Base-by-base conservation (phyloP, 2,329 filamentous ascomycete genomes). In the Immersiporthe knoxdaviesiana region DNA sequence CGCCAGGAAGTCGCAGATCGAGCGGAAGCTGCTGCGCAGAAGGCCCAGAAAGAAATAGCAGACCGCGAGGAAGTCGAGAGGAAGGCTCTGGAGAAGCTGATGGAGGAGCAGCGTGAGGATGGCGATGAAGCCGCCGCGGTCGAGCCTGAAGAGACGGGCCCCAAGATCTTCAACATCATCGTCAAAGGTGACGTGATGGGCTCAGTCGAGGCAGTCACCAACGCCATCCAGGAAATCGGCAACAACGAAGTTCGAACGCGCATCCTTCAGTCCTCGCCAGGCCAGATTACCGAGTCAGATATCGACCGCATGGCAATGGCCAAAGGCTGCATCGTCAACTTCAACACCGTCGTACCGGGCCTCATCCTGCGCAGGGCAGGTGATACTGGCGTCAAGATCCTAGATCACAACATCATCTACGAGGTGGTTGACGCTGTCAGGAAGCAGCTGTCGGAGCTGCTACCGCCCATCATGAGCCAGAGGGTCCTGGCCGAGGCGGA, bases 101-200 rank as follows among this genome's bases (percentile, higher is more conserved):
- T 78, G 47, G 78, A 79, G 47, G 75, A 76, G 39, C 77, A 78
- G 6, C 75, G 73, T 30, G 76, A 76, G 35, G 75, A 76, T 39
- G 82, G 80, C 60, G 82, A 79, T 62, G 75, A 77, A 2, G 75
- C 78, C 1, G 74, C 74, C 2, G 80, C 78, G 11, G 80, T 81
- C 35, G 52, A 60, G 30, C 39, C 52, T 39, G 62, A 50, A 69
- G 74, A 76, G 18, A 74, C 78, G 44, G 82, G 84, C 11, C 79
- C 85, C 10, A 83, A 84, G 64, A 81, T 86, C 21, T 85, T 97
- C 62, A 91, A 91, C 74, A 96, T 98, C 79, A 88, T 96, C 69
- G 85, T 99, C 81, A 97, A 97, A 80, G 94, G 91, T 66, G 96
- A 99, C 75, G 96, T 98, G 24, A 92, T 91, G 71, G 96, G 96